Conservation (phyloP, 345 rosid species). For the Eucalyptus rudis region DNA sequence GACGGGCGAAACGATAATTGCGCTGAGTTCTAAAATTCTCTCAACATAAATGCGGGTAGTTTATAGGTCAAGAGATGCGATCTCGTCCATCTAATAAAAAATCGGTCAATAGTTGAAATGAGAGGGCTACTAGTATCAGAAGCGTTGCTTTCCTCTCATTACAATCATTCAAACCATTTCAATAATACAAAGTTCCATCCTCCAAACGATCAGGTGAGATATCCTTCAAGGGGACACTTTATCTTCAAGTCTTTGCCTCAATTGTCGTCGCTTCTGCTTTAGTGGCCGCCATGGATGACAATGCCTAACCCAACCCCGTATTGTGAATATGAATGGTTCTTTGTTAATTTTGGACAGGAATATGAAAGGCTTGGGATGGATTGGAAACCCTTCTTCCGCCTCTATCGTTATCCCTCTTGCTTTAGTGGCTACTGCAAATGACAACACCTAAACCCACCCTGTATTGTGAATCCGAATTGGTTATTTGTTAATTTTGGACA, state of each 20-base stretch:
- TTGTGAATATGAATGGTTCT: not conserved
- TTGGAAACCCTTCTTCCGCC: too few species aligned
- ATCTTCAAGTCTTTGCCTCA: not conserved
- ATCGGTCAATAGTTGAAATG: too few species aligned
- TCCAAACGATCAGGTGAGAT: not conserved
- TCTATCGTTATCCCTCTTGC: too few species aligned
- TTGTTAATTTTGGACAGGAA: not conserved
- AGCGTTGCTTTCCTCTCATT: too few species aligned
- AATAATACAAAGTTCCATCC: not conserved
- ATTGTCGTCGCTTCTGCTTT: not conserved
- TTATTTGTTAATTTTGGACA: not conserved
- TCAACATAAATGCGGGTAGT: too few species aligned
- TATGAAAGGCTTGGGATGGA: not conserved
- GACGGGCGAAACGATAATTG: too few species aligned
- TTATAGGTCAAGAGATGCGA: too few species aligned
- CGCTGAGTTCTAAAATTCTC: too few species aligned
- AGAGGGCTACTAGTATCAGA: too few species aligned
- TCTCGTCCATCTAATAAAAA: rapidly evolving
- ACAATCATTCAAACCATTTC: not conserved
- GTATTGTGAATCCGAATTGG: too few species aligned
- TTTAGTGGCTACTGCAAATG: too few species aligned
- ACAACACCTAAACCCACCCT: too few species aligned
- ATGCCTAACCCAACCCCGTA: not conserved
- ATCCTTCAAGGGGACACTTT: not conserved
- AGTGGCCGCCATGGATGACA: not conserved